Evolutionary conservation across 371 early-diverging fungal species (phyloP), one percentile per base, ranked within the genome.

Genomic region (Coemansia sp.): DNA sequence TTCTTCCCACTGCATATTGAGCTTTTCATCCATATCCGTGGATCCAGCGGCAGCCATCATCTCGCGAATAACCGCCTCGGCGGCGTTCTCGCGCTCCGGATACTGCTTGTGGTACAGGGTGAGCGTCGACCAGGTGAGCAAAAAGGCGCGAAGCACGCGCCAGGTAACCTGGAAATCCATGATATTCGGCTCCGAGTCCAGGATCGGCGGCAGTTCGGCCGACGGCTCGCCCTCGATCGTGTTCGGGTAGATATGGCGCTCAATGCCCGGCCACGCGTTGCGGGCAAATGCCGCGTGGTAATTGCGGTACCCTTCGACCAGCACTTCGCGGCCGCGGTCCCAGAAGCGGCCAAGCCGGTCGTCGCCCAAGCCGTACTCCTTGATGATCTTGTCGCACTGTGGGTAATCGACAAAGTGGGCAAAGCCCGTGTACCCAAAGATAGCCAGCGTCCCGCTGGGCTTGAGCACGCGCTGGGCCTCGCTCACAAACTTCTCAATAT

Each of bases 401-500:
- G 68, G 65, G 68, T 70, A 78, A 31, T 78, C 64, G 31, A 74
- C 68, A 57, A 87, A 77, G 45, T 71, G 57, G 33, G 75, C 77
- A 47, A 81, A 83, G 11, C 70, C 74, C 10, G 35, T 49, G 68
- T 89, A 90, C 0, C 85, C 82, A 57, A 86, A 83, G 12, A 88
- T 79, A 2, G 84, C 88, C 38, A 90, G 72, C 0, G 89, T 88
- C 6, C 89, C 89, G 2, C 61, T 65, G n/a, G 83, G 85, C 54
- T 83, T 85, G 35, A 90, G 82, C 30, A 88, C 83, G 8, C 89
- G 84, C 57, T 80, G 79, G 16, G 81, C 81, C 65, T 88, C 88
- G 6, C 70, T 63, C 45, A 83, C 81, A 69, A 88, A 89, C 30
- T 61, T 38, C 5, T 77, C 77, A 26, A 82, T 72, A 31, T 88